Evolutionary conservation across 2,329 filamentous ascomycete species (phyloP).

Genomic region (Beauveria pseudobassiana): DNA sequence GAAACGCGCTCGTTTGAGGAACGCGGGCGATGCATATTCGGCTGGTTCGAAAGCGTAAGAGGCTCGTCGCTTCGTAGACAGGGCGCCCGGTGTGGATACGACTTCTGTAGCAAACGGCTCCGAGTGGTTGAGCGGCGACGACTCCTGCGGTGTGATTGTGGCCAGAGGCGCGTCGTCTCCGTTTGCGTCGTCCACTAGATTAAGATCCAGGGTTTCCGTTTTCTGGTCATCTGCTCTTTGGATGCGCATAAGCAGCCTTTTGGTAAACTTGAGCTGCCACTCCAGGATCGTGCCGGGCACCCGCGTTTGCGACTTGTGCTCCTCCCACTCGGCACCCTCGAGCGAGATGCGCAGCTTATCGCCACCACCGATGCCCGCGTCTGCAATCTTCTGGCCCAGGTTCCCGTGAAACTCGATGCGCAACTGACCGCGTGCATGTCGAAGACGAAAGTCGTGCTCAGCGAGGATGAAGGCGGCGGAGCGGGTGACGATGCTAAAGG

Average conservation of each 20-base stretch:
- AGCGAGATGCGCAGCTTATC: constrained; percentile 67
- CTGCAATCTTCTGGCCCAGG: constrained; percentile 61
- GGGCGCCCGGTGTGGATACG: constrained; percentile 14
- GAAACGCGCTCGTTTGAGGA: constrained; percentile 64
- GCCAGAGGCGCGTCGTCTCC: constrained; percentile 14
- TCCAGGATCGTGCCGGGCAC: constrained; percentile 45
- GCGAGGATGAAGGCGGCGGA: constrained; percentile 73
- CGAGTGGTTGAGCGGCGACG: constrained; percentile 9
- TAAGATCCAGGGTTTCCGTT: constrained; percentile 43
- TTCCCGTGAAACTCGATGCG: constrained; percentile 66
- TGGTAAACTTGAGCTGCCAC: constrained; percentile 51
- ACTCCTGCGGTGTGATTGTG: constrained; percentile 14
- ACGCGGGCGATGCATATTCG: constrained; percentile 71
- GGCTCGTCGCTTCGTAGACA: constrained; percentile 27
- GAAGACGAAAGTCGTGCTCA: constrained; percentile 76
- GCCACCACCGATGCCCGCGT: constrained; percentile 64
- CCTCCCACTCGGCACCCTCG: constrained; percentile 59
- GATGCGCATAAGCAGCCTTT: constrained; percentile 39
- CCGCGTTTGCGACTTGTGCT: constrained; percentile 39
- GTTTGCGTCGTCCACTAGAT: constrained; percentile 24
- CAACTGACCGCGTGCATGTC: constrained; percentile 70
- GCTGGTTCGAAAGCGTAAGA: constrained; percentile 31
- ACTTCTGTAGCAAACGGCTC: constrained; percentile 10
- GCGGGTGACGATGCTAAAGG: constrained; percentile 71
- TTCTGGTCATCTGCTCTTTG: constrained; percentile 37